These are phyloP conservation scores for Brassica napus DNA, from an alignment of 345 rosid species.

Conservation along the genomic window DNA sequence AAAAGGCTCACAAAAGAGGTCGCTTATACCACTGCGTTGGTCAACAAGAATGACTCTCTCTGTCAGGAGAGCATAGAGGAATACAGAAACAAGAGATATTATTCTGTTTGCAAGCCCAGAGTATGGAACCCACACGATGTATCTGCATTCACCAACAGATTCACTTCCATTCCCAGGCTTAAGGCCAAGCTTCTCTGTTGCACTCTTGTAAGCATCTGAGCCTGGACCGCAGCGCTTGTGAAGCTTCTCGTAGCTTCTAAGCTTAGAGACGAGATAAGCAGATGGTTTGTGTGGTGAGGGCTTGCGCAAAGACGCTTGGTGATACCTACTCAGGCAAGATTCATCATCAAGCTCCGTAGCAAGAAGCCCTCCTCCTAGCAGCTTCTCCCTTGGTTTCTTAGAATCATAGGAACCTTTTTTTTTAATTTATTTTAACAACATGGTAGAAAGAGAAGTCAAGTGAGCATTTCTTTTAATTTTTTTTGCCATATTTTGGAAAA, in stretches of 20 bases:
- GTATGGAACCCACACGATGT: constrained; percentile 48
- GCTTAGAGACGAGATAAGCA: constrained; percentile 41
- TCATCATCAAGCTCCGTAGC: constrained; percentile 25
- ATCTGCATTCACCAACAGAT: constrained; percentile 36
- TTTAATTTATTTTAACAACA: no score
- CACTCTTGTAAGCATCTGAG: constrained; percentile 29
- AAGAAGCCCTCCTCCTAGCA: constrained; percentile 35
- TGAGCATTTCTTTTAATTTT: no score
- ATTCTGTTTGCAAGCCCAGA: constrained; percentile 62
- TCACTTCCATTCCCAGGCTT: not conserved
- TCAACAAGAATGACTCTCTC: constrained; percentile 58
- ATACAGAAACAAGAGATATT: constrained; percentile 51
- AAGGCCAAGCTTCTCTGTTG: constrained; percentile 20
- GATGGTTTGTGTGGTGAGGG: constrained; percentile 42
- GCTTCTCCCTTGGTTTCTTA: no score
- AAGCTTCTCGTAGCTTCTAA: constrained; percentile 42
- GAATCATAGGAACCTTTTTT: no score
- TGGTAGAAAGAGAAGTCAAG: no score
- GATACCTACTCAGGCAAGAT: constrained; percentile 44
- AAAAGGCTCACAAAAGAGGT: constrained; percentile 68
- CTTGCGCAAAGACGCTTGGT: constrained; percentile 30
- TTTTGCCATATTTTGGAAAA: no score
- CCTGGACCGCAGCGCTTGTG: constrained; percentile 45
- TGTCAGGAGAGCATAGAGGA: constrained; percentile 66
- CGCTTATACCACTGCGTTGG: constrained; percentile 47